Percentiles rank a stretch among this genome's conserved stretches.
Conservation (phyloP, 2,329 filamentous ascomycete genomes). For the Pyricularia grisea region DNA sequence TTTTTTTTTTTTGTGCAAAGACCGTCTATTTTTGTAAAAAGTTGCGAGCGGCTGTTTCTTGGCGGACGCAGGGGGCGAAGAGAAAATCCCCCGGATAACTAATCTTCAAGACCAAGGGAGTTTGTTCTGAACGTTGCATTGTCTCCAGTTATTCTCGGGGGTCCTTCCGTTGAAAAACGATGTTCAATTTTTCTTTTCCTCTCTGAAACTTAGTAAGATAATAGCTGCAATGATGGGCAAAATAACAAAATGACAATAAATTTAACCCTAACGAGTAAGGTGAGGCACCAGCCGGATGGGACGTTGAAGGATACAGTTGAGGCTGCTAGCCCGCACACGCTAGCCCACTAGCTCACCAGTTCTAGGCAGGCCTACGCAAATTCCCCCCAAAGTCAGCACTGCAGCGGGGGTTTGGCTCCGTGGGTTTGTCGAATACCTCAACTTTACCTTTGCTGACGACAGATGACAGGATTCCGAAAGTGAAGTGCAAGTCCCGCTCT, state of each 20-base stretch:
- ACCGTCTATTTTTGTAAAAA: not conserved
- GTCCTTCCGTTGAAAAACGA: not conserved
- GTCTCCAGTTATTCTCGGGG: not conserved
- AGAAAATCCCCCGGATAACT: not conserved
- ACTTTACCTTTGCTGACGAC: not conserved
- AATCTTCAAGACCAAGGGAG: not conserved
- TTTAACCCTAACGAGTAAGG: too few relatives aligned
- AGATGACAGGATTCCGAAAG: not conserved
- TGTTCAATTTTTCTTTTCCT: not conserved
- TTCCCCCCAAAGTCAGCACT: too few relatives aligned
- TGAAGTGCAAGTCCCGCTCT: not conserved
- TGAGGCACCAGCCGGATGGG: too few relatives aligned
- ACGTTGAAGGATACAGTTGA: too few relatives aligned
- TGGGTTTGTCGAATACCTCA: too few relatives aligned
- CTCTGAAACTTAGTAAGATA: not conserved
- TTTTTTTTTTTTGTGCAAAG: not conserved
- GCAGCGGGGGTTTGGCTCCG: too few relatives aligned
- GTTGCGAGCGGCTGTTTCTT: not conserved
- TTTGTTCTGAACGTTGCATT: not conserved
- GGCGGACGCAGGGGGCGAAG: too few relatives aligned
- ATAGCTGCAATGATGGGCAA: not conserved
- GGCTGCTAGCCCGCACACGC: too few relatives aligned
- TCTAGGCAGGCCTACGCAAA: too few relatives aligned
- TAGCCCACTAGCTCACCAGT: too few relatives aligned
- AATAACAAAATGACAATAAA: not conserved